phyloP scores from a whole-genome alignment of 345 rosid species.

The Alliaria petiolata region DNA sequence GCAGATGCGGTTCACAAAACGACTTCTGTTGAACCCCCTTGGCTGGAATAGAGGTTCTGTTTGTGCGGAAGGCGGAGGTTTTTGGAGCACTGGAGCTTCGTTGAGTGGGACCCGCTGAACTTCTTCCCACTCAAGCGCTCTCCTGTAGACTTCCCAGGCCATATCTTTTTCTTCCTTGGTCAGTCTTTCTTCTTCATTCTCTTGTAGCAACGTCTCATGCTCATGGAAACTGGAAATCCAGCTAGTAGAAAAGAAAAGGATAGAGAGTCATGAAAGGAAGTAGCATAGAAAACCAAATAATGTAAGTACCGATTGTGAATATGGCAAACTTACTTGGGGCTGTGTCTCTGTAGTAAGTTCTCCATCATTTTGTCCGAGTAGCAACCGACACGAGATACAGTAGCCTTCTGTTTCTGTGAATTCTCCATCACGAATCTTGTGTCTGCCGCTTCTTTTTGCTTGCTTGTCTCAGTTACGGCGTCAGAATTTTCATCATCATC shows the following conservation, averaged over 20 bases:
- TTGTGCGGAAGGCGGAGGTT: constrained; percentile 40
- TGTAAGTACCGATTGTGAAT: neutral
- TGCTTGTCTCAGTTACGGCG: constrained; percentile 39
- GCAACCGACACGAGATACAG: constrained; percentile 56
- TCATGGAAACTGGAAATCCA: constrained; percentile 95
- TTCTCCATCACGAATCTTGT: constrained; percentile 31
- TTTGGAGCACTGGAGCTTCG: constrained; percentile 46
- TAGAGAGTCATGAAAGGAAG: neutral
- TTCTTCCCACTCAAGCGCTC: constrained; percentile 84
- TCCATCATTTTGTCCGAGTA: constrained; percentile 92
- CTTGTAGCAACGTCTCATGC: constrained; percentile 96
- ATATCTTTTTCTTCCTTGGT: constrained; percentile 98
- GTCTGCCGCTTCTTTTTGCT: constrained; percentile 35
- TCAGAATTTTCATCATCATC: constrained; percentile 86
- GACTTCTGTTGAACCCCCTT: constrained; percentile 49
- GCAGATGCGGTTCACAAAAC: constrained; percentile 57
- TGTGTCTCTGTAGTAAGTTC: constrained; percentile 64
- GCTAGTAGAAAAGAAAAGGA: constrained; percentile 36
- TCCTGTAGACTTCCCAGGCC: constrained; percentile 95
- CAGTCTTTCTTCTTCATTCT: constrained; percentile 95
- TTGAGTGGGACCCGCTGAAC: constrained; percentile 66
- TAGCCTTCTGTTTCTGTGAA: constrained; percentile 49
- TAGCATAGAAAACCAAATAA: neutral
- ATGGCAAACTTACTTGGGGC: constrained; percentile 53
- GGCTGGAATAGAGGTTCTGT: constrained; percentile 22